Percentiles rank a stretch among this genome's conserved stretches.
Conservation (phyloP, 2,329 filamentous ascomycete genomes). For the Colletotrichum graminicola region DNA sequence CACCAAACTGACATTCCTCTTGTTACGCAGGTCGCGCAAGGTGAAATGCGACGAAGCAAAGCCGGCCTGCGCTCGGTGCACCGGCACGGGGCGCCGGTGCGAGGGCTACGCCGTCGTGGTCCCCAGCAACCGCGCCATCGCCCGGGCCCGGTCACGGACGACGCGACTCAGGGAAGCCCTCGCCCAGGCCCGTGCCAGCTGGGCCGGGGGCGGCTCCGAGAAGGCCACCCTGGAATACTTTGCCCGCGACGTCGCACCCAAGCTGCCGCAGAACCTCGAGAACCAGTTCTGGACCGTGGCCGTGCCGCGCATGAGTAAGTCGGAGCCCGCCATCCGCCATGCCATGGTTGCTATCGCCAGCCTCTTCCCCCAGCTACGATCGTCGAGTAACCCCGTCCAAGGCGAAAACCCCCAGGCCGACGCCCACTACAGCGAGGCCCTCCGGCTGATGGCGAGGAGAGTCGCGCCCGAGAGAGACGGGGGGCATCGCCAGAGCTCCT, state of each 20-base stretch:
- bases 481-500: not conserved
- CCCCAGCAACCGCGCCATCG: conserved; percentile 38
- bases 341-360: conserved; percentile 63
- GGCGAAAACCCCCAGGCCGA: conserved; percentile 14
- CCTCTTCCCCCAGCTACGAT: conserved; percentile 43
- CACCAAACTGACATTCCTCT: not conserved
- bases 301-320: conserved; percentile 59
- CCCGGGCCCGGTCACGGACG: conserved; percentile 33
- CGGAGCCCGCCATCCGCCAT: conserved; percentile 61
- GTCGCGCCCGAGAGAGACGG: conserved; percentile 6
- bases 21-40: conserved; percentile 59
- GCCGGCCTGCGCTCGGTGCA: conserved; percentile 65
- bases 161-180: conserved; percentile 38
- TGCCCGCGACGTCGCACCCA: conserved; percentile 52
- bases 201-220: conserved; percentile 37
- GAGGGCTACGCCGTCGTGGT: conserved; percentile 61
- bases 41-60: conserved; percentile 70
- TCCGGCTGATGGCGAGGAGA: conserved; percentile 2
- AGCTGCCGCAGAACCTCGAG: conserved; percentile 56
- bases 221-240: conserved; percentile 51
- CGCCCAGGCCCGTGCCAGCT: conserved; percentile 28
- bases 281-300: conserved; percentile 59
- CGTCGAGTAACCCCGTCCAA: conserved; percentile 51
- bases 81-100: conserved; percentile 66
- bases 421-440: conserved; percentile 4